phyloP scores from a whole-genome alignment of 306 rosid species.

The Rosa chinensis region DNA sequence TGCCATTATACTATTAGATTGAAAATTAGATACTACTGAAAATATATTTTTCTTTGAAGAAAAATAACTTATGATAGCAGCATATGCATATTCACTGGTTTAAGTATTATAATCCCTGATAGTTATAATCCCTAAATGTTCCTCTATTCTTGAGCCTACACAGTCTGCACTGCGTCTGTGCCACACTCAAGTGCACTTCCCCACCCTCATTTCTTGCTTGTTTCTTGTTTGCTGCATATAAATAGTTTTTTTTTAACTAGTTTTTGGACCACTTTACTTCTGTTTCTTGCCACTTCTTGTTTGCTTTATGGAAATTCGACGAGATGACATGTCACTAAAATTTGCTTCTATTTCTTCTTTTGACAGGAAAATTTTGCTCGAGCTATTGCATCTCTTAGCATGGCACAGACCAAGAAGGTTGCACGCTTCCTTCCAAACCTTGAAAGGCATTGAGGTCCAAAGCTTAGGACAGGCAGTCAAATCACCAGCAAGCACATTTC shows the following conservation, averaged over 20 bases:
- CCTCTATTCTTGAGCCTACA: slow-evolving; percentile 88
- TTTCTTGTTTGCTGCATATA: slow-evolving; percentile 3
- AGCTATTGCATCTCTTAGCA: slow-evolving; percentile 86
- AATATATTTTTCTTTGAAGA: neutral
- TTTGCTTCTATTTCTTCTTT: slow-evolving; percentile 1
- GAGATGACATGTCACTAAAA: neutral
- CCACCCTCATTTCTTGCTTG: slow-evolving; percentile 30
- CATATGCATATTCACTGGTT: neutral
- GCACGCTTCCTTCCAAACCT: slow-evolving; percentile 95
- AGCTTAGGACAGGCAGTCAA: slow-evolving; percentile 87
- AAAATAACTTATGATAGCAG: neutral
- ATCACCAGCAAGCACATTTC: slow-evolving; percentile 88
- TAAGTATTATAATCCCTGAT: neutral
- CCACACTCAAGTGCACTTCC: slow-evolving; percentile 97
- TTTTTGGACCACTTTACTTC: neutral
- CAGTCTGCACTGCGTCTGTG: slow-evolving; percentile 91
- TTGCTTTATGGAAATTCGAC: neutral
- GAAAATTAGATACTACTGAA: slow-evolving; percentile 9
- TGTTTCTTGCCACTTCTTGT: neutral
- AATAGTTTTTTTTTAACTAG: neutral
- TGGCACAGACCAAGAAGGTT: slow-evolving; percentile 89
- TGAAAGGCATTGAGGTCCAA: slow-evolving; percentile 96
- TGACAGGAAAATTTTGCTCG: slow-evolving; percentile 82
- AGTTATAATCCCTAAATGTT: slow-evolving; percentile 65
- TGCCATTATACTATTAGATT: neutral